Evolutionary conservation across 1,284 basidiomycete genomes (phyloP).

Genomic region (Ceratobasidium papillatum): DNA sequence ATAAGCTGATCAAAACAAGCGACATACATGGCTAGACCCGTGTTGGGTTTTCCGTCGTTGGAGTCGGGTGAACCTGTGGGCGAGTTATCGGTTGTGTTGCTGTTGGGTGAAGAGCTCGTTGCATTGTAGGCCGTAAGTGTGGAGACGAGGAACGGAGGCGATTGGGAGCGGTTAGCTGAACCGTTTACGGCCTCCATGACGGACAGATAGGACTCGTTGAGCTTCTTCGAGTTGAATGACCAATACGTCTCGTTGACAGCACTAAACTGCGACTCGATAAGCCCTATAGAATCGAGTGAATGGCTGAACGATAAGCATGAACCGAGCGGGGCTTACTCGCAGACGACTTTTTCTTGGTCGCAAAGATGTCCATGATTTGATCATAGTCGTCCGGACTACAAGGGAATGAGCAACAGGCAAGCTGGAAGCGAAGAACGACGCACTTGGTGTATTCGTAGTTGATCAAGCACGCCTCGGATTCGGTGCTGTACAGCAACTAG

Average conservation of each 20-base stretch:
- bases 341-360: constrained; percentile 61
- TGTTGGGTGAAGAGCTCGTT: constrained; percentile 51
- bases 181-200: constrained; percentile 63
- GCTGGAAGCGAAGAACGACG: constrained; percentile 12
- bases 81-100: constrained; percentile 45
- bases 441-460: constrained; percentile 68
- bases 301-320: neutral
- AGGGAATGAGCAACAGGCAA: neutral
- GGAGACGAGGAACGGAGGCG: constrained; percentile 69
- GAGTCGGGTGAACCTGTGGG: constrained; percentile 44
- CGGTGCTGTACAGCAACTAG: constrained; percentile 79
- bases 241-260: constrained; percentile 62
- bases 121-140: constrained; percentile 73
- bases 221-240: constrained; percentile 65
- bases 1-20: constrained; percentile 39
- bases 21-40: constrained; percentile 76
- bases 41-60: constrained; percentile 55
- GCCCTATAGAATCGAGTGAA: constrained; percentile 46
- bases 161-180: constrained; percentile 49
- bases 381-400: constrained; percentile 67
- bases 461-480: constrained; percentile 76
- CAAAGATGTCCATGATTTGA: constrained; percentile 82
- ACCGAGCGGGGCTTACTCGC: constrained; percentile 53
- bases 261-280: constrained; percentile 72
- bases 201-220: constrained; percentile 62